Conservation (phyloP, 73 alveolate genomes). For the Paramecium pentaurelia region DNA sequence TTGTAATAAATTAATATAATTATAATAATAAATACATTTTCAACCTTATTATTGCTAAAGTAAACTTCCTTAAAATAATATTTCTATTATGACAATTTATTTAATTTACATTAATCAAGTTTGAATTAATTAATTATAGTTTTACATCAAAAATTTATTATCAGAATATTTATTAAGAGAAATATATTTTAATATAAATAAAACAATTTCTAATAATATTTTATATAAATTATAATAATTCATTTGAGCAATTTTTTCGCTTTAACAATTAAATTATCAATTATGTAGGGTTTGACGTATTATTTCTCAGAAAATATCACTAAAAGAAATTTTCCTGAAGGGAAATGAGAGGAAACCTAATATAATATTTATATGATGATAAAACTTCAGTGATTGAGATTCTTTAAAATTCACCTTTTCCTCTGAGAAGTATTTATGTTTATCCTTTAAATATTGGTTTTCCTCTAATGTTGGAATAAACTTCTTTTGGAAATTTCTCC, state of each 20-base stretch:
- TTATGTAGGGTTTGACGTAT: neutral
- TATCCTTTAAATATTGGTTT: neutral
- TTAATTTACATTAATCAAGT: neutral
- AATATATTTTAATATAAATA: neutral
- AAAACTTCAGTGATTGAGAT: neutral
- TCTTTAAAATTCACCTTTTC: neutral
- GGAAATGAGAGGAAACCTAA: conserved; percentile 31
- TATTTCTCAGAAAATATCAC: neutral
- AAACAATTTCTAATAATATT: neutral
- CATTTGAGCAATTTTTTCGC: conserved; percentile 1
- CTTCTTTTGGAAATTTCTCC: conserved; percentile 38
- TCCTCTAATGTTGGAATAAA: neutral
- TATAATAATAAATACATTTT: neutral
- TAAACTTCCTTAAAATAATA: neutral
- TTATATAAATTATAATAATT: neutral
- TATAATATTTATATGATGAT: neutral
- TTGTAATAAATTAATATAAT: too few species aligned
- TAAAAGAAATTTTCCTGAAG: conserved; percentile 2
- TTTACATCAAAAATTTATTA: neutral
- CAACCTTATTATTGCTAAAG: neutral
- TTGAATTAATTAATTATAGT: neutral
- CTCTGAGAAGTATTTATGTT: neutral
- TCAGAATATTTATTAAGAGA: neutral
- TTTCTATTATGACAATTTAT: neutral
- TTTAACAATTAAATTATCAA: conserved; percentile 11